Evolutionary conservation across 495 filamentous ascomycete genomes (phyloP), one percentile per base, ranked within the genome.

Genomic region (Penicillium simplicissimum): DNA sequence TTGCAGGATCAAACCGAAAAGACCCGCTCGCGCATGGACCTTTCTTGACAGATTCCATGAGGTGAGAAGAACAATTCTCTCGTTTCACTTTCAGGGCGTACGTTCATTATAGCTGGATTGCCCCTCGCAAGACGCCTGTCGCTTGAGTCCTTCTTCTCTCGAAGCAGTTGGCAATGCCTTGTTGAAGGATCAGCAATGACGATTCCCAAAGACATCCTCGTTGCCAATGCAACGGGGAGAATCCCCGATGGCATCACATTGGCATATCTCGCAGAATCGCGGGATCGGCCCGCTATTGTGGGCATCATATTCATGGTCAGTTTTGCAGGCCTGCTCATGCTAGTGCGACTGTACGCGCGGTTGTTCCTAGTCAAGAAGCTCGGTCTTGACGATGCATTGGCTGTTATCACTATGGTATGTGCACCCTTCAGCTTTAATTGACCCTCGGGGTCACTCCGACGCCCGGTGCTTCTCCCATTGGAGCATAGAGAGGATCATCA

Each of bases 221-320:
- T 65, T 58, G 73, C 73, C 9, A 14, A 68, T 36, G 67, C 69
- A 56, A 66, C 67, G 52, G 71, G 73, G 31, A 63, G 63, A 25
- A 71, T 80, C 45, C 77, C 76, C 9, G 43, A 58, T 37, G 67
- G 61, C 28, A 45, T 80, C 40, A 72, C 70, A 7, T 62, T 74
- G 10, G 64, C 68, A n/a, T 79, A 72, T 57, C 64, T 81, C n/a
- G 68, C 74, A 19, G 42, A 81, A 63, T 72, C 67, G 25, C 72
- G 74, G 21, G 78, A 81, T 64, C 37, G 45, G 0, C 52, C 74
- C 11, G 69, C 78, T n/a, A 72, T 74, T 52, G 70, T 68, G 51
- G 77, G 72, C 43, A 79, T 81, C 48, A 51, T 79, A 37, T 75
- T 77, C 62, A 61, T 79, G 55, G 61, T 71, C 55, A 67, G 71